Base-by-base conservation (phyloP, 1,284 basidiomycete genomes). In the Ustilago nuda region DNA sequence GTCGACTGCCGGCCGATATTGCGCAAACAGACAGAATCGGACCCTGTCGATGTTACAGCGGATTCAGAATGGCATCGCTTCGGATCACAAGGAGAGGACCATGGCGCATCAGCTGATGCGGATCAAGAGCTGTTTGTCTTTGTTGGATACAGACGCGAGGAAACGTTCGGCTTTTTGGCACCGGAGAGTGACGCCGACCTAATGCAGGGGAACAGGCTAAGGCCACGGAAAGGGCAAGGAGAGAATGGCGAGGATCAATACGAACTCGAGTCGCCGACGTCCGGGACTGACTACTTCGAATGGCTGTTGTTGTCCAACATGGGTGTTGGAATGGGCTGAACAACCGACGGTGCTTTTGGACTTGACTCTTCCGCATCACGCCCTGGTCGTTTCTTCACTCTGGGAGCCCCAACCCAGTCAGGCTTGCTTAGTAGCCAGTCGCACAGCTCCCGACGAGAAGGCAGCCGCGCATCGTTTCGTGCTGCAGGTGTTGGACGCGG, bases 1-100 rank as follows among this genome's bases (percentile, higher is more conserved):
- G 90, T 93, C 4, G 59, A 74, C 51, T 82, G 78, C 57, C 66
- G 59, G 36, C 50, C 58, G 32, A 56, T 13, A 23, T 30, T 45
- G 36, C 17, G 23, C 35, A 46, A 32, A 17, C 30, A 56, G 15
- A 12, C 52, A 19, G 11, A 19, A 4, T 45, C 23, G 33, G 4
- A 32, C 27, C 5, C 48, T 17, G 30, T 55, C 46, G 56, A 62
- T 15, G 27, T 35, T 1, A 15, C 8, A 23, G 11, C 27, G 4
- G 32, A 51, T 3, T 33, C n/a, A 8, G 45, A 61, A 3, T 72
- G 71, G 70, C 74, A 71, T 66, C 66, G 70, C 3, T 74, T 69
- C 23, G 66, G 66, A 15, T 68, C 72, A 4, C 37, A 57, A 17
- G 61, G 66, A 11, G 9, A 46, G 12, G 68, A 70, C 30, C 59